phyloP scores from a whole-genome alignment of 768 basidiomycete species.

The Glaciozyma martinii region DNA sequence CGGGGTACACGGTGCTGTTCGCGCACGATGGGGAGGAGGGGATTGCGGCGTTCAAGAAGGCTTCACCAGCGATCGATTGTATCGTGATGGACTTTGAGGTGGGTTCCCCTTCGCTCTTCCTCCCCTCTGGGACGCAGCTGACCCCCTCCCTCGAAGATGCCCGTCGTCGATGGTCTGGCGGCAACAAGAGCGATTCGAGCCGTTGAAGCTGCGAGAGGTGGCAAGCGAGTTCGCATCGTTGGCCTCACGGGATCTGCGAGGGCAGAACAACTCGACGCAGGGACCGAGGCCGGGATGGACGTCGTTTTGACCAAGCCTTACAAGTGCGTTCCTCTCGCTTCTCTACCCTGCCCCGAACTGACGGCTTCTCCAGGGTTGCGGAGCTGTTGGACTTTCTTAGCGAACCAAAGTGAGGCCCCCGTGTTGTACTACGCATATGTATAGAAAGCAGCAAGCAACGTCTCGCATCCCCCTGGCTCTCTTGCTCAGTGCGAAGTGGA shows the following conservation, averaged over 20 bases:
- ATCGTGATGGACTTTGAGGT: constrained; percentile 31
- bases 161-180: constrained; percentile 28
- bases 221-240: constrained; percentile 21
- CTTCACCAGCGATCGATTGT: constrained; percentile 14
- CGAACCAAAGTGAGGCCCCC: no score
- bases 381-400: no score
- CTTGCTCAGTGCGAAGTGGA: no score
- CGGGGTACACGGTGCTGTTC: constrained; percentile 11
- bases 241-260: constrained; percentile 35
- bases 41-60: background rate
- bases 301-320: constrained; percentile 33
- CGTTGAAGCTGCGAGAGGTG: background rate
- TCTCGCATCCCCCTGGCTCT: no score
- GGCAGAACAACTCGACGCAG: constrained; percentile 26
- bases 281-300: constrained; percentile 30
- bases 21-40: constrained; percentile 24
- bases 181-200: constrained; percentile 26
- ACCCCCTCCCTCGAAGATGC: constrained; percentile 19
- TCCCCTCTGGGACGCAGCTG: background rate
- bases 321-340: constrained; percentile 8
- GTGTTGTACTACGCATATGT: no score
- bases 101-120: background rate
- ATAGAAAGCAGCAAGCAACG: no score
- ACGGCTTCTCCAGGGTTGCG: no score
- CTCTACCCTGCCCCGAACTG: no score